Evolutionary conservation across 441 rosid genomes (phyloP).

Genomic region (Populus hybrid): DNA sequence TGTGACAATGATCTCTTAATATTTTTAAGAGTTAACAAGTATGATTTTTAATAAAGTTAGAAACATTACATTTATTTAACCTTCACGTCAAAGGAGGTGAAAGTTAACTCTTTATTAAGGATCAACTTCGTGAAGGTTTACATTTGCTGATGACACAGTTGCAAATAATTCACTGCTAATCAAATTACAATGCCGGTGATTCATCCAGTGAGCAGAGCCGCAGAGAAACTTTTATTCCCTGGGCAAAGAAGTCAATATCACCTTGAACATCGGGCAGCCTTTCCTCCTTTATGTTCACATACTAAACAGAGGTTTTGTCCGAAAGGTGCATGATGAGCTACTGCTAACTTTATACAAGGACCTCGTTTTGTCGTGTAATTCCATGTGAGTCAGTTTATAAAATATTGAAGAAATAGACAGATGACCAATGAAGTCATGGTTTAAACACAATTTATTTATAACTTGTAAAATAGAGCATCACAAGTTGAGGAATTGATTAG

Average conservation of each 20-base stretch:
- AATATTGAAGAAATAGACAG: background rate
- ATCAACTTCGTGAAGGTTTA: no score
- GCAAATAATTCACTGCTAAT: background rate
- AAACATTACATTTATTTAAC: no score
- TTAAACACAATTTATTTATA: no score
- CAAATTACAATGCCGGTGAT: background rate
- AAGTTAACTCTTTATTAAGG: no score
- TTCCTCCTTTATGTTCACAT: background rate
- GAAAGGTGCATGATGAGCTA: background rate
- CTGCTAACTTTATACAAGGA: background rate
- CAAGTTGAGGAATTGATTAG: background rate
- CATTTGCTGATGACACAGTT: background rate
- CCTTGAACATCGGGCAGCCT: no score
- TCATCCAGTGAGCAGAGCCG: background rate
- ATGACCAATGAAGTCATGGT: background rate
- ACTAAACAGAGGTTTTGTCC: background rate
- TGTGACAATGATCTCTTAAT: no score
- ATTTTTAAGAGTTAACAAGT: no score
- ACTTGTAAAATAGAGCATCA: background rate
- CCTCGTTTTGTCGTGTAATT: background rate
- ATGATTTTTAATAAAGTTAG: no score
- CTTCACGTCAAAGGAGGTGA: no score
- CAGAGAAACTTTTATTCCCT: background rate
- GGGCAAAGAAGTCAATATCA: background rate
- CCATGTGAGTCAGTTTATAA: background rate